A percentile compares a stretch with the other conserved stretches of the same genome.
These are phyloP conservation scores for Pleurotus salmoneostramineus DNA, from an alignment of 768 basidiomycete species.

Conservation along the genomic window DNA sequence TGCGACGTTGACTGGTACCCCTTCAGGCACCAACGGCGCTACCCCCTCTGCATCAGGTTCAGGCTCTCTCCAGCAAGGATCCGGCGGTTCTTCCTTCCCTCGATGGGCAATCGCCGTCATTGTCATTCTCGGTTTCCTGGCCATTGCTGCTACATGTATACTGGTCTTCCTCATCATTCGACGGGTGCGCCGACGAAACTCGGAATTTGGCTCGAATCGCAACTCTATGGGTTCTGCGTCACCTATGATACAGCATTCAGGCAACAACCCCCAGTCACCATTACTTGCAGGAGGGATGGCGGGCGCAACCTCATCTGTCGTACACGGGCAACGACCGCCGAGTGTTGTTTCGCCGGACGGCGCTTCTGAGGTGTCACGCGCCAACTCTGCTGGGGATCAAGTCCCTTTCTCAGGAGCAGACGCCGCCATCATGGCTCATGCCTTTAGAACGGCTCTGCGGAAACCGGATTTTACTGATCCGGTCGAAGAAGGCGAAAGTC, in stretches of 20 bases:
- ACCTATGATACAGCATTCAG: constrained; percentile 70
- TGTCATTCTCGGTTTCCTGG: constrained; percentile 80
- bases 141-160: constrained; percentile 65
- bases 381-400: constrained; percentile 56
- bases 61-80: constrained; percentile 43
- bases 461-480: constrained; percentile 85
- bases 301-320: constrained; percentile 23
- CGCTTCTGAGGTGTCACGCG: constrained; percentile 65
- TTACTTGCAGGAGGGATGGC: constrained; percentile 25
- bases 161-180: constrained; percentile 74
- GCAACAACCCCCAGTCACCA: constrained; percentile 42
- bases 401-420: constrained; percentile 80
- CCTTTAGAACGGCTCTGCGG: constrained; percentile 83
- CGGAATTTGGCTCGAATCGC: constrained; percentile 46
- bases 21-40: constrained; percentile 14
- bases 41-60: constrained; percentile 14
- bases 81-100: constrained; percentile 50
- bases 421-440: constrained; percentile 91
- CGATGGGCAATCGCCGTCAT: constrained; percentile 93
- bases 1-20: constrained; percentile 12
- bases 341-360: constrained; percentile 62
- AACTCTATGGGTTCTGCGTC: constrained; percentile 77
- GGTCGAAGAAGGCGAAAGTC: constrained; percentile 69
- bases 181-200: constrained; percentile 51
- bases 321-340: constrained; percentile 28